Evolutionary conservation across 768 basidiomycete genomes (phyloP), one percentile per base, ranked within the genome.

Genomic region (Pilatotrama ljubarskyi): DNA sequence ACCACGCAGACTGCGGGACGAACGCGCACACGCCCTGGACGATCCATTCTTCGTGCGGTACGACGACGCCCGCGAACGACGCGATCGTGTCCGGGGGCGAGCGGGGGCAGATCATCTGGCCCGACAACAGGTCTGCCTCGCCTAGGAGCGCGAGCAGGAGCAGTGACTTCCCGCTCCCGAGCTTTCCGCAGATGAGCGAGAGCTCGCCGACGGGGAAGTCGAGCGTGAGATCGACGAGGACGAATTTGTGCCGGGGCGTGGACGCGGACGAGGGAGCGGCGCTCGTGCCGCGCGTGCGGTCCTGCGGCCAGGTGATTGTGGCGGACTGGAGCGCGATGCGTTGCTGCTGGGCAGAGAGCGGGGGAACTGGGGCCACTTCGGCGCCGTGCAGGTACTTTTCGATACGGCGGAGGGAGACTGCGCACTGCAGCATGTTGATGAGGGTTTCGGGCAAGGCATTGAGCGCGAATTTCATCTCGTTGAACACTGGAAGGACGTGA

Each of bases 361-460:
- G 85, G 4, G 78, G 80, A 11, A 91, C 85, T 0, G 79, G 72
- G 1, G 80, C 70, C 15, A 97, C 85, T 73, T 98, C 95, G 1
- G 83, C 81, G 9, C 83, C 80, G 48, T 83, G 76, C 24, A 97
- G 82, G 72, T 95, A 97, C 67, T 91, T 94, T 70, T 95, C 93
- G 60, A 97, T 95, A 51, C 95, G 91, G 17, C 90, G 86, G 50
- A 95, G 77, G 11, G 93, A 95, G 15, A 97, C 91, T 46, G 91
- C 79, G 55, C 86, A 84, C 76, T 97, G 94, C 7, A 96, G 78
- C 76, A 92, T 81, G 67, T 93, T 91, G 72, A 97, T 93, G 68
- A 95, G 86, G 0, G 92, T 93, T 72, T 95, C 93, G 0, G 95
- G 95, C 5, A 97, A 81, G 0, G 89, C 90, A 66, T 88, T 93